phyloP scores from a whole-genome alignment of 176 grass and related monocot species.

The Hordeum vulgare region MorexV3_pseudomolecules_assembly NC_058521.1:469277656-469278155 shows the following conservation, averaged over 20 bases:
- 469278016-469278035: slow-evolving; percentile 64
- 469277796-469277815: slow-evolving; percentile 36
- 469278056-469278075: slow-evolving; percentile 50
- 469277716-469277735: slow-evolving; percentile 66
- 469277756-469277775: slow-evolving; percentile 86
- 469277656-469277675: slow-evolving; percentile 72
- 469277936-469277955: neutral
- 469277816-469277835: slow-evolving; percentile 66
- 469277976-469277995: slow-evolving; percentile 45
- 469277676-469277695: slow-evolving; percentile 57
- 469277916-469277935: neutral
- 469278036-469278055: slow-evolving; percentile 65
- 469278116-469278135: slow-evolving; percentile 50
- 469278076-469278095: slow-evolving; percentile 80
- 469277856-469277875: neutral
- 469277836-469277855: slow-evolving; percentile 46
- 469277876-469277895: neutral
- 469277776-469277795: slow-evolving; percentile 69
- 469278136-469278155: slow-evolving; percentile 58
- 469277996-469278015: slow-evolving; percentile 47
- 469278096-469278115: slow-evolving; percentile 63
- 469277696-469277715: slow-evolving; percentile 51
- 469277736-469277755: slow-evolving; percentile 79
- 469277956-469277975: slow-evolving; percentile 50
- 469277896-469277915: neutral